Percentiles rank a stretch among this genome's conserved stretches.
phyloP scores from a whole-genome alignment of 257 asterid species.

The Hygrophila difformis region DNA sequence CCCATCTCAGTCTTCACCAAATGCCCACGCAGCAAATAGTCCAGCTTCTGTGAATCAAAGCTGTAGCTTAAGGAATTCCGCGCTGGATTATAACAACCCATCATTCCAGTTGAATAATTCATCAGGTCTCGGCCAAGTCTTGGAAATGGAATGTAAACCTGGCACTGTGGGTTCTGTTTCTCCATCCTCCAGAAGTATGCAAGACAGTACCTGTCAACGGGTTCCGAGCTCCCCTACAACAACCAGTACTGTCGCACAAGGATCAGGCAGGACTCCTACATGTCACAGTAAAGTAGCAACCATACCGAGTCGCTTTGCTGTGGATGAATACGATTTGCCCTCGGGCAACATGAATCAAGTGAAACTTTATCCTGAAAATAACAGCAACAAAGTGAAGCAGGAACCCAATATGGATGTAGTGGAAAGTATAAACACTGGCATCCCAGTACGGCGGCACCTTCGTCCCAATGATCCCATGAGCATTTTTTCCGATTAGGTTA shows the following conservation, averaged over 20 bases:
- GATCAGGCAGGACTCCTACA: slow-evolving; percentile 24
- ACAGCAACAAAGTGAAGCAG: slow-evolving; percentile 51
- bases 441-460: slow-evolving; percentile 24
- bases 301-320: slow-evolving; percentile 56
- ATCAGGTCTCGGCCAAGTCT: slow-evolving; percentile 30
- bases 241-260: slow-evolving; percentile 28
- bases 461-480: slow-evolving; percentile 43
- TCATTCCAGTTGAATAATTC: slow-evolving; percentile 35
- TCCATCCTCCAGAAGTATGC: slow-evolving; percentile 26
- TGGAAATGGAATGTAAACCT: slow-evolving; percentile 30
- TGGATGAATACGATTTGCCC: slow-evolving; percentile 35
- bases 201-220: slow-evolving; percentile 24
- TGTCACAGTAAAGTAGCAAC: slow-evolving; percentile 34
- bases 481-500: slow-evolving; percentile 58
- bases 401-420: slow-evolving; percentile 40
- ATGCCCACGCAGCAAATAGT: slow-evolving; percentile 37
- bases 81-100: slow-evolving; percentile 26
- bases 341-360: slow-evolving; percentile 28
- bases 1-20: slow-evolving; percentile 51
- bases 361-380: slow-evolving; percentile 26
- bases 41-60: slow-evolving; percentile 31
- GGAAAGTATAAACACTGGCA: slow-evolving; percentile 34
- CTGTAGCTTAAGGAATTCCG: slow-evolving; percentile 27
- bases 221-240: slow-evolving; percentile 30
- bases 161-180: slow-evolving; percentile 34